Evolutionary conservation across 1,284 basidiomycete species (phyloP), one percentile per base, ranked within the genome.

Genomic region (Apiotrichum gamsii): DNA sequence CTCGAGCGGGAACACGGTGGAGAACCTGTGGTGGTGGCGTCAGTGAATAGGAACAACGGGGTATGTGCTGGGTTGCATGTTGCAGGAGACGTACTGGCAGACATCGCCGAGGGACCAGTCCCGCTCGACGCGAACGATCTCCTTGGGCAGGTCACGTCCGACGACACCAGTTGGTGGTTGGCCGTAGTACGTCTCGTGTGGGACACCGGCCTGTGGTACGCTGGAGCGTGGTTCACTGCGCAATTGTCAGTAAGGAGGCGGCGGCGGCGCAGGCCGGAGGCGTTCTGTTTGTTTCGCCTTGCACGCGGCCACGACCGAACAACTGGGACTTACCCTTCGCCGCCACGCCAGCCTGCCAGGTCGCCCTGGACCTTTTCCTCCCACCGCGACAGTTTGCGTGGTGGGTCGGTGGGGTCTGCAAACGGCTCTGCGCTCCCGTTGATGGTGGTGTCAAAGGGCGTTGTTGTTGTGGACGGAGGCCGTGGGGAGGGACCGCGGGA

Each of bases 91-190:
- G 49, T 51, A 73, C 63, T 75, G 74, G 44, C 65, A 70, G 3
- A 69, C 58, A 31, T 74, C 70, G 9, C 74, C 75, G 13, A 59
- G 65, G 9, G 51, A 55, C 66, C 74, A 76, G 52, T 76, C 75
- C 29, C 75, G 57, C 50, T 76, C 74, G 4, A 76, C 57, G 38
- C 75, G 51, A 4, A 76, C 54, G 16, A 73, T 62, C 58, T 73
- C 71, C 47, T 70, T 72, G 1, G 71, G 71, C 23, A 69, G 56
- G 47, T 73, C 64, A 24, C 50, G 45, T 1, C 67, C 67, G 37
- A 72, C 62, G 8, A 45, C 56, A 6, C 68, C 68, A 0, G 64
- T 64, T 11, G 56, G 56, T 5, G 58, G 54, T 36, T 62, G 60
- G 21, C 60, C 61, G 43, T 56, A 68, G 48, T 67, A 66, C 19